Base-by-base conservation (phyloP, 805 yeast species). In the Tetrapisispora arboricola region DNA sequence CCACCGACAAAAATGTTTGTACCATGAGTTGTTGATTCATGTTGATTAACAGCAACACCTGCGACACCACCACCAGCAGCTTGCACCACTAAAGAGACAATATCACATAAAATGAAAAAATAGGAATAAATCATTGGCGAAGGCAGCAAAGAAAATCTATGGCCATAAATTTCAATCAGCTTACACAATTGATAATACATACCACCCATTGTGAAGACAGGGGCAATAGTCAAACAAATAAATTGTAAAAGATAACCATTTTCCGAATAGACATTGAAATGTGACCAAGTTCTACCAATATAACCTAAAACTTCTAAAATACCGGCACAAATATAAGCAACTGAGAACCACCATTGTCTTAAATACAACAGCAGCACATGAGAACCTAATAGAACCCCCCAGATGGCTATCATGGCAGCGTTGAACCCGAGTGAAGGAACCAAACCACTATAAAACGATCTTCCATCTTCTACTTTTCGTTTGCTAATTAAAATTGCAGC, bases 191-290 rank as follows among this genome's bases (percentile, higher is more conserved):
- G 66, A 49, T 72, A 80, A 61, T 86, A 87, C 4, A 86, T 68
- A 2, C 90, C 95, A 4, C 83, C 95, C 84, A 84, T 81, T 35
- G 83, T 66, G 58, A 86, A 83, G 16, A 84, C 84, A 0, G 95
- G 95, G 0, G 84, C 90, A 38, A 86, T 61, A 0, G 90, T 84
- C 42, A 85, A 63, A 49, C 79, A 68, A 42, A 78, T 72, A 47
- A 81, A 72, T 58, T 86, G 94, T 51, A 78, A 61, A 33, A 81
- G 54, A 53, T 69, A 86, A 24, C 67, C 64, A 39, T 70, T 58
- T 32, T 60, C 48, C 27, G 62, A 53, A 13, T 48, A 31, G 1
- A 58, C 54, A 47, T 72, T 55, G 34, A 56, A 49, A 19, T 70
- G 67, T 2, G 80, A 68, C 43, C 72, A 49, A 1, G 71, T 54